A percentile compares a stretch with the other conserved stretches of the same genome.
Conservation (phyloP, 441 rosid genomes). For the Syzygium malaccense region DNA sequence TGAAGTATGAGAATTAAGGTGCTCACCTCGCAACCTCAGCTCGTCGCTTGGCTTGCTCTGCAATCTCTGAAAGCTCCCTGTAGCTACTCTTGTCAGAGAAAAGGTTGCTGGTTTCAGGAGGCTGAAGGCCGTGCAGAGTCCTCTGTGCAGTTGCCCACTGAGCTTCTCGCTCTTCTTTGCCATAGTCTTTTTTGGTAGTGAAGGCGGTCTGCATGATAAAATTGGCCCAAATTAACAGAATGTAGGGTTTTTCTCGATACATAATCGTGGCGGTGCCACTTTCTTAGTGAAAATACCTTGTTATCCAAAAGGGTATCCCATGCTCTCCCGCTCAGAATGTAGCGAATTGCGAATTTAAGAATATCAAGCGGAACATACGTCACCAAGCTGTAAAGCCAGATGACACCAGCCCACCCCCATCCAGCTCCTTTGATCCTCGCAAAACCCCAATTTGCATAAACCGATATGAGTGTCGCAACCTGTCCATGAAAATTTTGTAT, state of each 20-base stretch:
- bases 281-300: not conserved
- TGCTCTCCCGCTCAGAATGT: not conserved
- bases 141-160: conserved; percentile 6
- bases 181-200: conserved; percentile 8
- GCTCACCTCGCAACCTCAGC: conserved; percentile 7
- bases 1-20: not conserved
- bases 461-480: not conserved
- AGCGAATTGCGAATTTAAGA: not conserved
- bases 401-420: not conserved
- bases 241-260: not conserved
- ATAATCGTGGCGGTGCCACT: not conserved
- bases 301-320: not conserved
- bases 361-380: not conserved
- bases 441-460: not conserved
- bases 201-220: not conserved
- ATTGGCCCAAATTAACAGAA: not conserved
- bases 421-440: not conserved
- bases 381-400: not conserved
- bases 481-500: not conserved
- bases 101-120: not conserved
- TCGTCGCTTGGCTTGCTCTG: conserved; percentile 9
- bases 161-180: conserved; percentile 5
- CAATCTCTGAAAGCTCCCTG: conserved; percentile 7
- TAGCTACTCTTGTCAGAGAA: not conserved
- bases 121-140: conserved; percentile 5